Percentiles rank a stretch among this genome's conserved stretches.
Evolutionary conservation across 2,329 filamentous ascomycete genomes (phyloP).

Genomic region (Pseudogymnoascus sp.): DNA sequence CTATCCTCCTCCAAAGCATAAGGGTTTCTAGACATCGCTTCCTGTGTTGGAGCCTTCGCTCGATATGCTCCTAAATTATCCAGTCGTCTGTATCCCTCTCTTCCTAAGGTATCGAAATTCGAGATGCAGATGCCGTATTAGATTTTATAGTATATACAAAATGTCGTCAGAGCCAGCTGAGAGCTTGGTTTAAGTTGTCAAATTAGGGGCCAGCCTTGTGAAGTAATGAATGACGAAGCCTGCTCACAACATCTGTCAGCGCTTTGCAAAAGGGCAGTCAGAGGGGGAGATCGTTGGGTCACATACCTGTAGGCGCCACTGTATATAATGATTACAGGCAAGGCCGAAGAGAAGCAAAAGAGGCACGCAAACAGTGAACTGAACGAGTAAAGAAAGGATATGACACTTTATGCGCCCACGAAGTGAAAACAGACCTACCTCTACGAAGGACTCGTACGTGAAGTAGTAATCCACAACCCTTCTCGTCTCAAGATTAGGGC

Average conservation of each 20-base stretch:
- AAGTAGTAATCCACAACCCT: background rate
- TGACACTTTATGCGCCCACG: constrained; percentile 5
- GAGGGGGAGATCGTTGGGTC: background rate
- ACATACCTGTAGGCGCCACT: constrained; percentile 4
- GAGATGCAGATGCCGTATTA: background rate
- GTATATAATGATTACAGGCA: constrained; percentile 3
- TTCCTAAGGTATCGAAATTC: background rate
- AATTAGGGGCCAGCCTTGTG: constrained; percentile 4
- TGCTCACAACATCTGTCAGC: background rate
- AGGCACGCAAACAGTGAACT: constrained; percentile 1
- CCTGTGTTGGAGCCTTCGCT: constrained; percentile 10
- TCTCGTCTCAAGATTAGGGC: constrained; percentile 4
- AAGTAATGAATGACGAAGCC: background rate
- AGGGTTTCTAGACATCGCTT: constrained; percentile 1
- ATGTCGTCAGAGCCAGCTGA: constrained; percentile 6
- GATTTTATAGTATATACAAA: constrained; percentile 5
- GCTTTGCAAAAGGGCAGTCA: background rate
- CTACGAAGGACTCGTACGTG: background rate
- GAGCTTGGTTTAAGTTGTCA: constrained; percentile 3
- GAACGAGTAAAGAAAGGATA: background rate
- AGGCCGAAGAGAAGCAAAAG: background rate
- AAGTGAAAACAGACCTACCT: background rate
- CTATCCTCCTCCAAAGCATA: constrained; percentile 26
- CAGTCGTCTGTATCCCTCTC: background rate
- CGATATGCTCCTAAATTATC: constrained; percentile 14